Percentiles rank a stretch among this genome's conserved stretches.
Conservation (phyloP, 192 early-diverging fungal species). For the Allomyces arbusculus region DNA sequence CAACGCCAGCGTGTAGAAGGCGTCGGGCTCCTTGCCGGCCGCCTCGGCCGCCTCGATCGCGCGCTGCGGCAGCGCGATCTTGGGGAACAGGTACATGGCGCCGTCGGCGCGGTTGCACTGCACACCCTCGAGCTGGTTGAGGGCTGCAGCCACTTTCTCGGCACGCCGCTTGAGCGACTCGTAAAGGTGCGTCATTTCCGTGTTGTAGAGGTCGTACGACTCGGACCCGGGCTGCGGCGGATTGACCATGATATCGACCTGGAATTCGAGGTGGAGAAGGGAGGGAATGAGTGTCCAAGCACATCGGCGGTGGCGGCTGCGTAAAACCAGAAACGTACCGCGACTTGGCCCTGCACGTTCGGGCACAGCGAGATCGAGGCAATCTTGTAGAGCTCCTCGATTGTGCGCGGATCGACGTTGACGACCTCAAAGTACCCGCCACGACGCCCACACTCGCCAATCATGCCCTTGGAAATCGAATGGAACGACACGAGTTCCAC, state of each 20-base stretch:
- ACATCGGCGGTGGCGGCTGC: no score
- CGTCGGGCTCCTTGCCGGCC: constrained; percentile 57
- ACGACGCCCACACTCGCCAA: constrained; percentile 93
- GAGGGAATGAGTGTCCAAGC: no score
- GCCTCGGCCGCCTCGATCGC: constrained; percentile 57
- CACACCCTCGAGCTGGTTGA: constrained; percentile 66
- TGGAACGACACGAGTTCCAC: constrained; percentile 91
- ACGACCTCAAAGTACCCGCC: constrained; percentile 95
- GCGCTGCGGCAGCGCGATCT: constrained; percentile 45
- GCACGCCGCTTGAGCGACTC: constrained; percentile 63
- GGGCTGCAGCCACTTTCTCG: constrained; percentile 41
- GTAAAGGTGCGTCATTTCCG: constrained; percentile 54
- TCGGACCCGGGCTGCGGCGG: constrained; percentile 64
- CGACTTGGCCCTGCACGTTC: constrained; percentile 83
- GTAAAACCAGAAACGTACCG: no score
- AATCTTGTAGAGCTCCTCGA: constrained; percentile 84
- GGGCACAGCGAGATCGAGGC: constrained; percentile 83
- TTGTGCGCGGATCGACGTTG: constrained; percentile 47
- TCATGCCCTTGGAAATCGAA: constrained; percentile 90
- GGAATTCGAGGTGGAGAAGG: no score
- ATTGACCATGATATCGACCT: constrained; percentile 68
- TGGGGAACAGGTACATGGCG: constrained; percentile 94
- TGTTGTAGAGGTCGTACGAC: constrained; percentile 49
- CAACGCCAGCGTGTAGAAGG: constrained; percentile 76
- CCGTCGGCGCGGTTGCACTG: constrained; percentile 75